Evolutionary conservation across 345 rosid genomes (phyloP).

Genomic region (Capsella bursapastoris): DNA sequence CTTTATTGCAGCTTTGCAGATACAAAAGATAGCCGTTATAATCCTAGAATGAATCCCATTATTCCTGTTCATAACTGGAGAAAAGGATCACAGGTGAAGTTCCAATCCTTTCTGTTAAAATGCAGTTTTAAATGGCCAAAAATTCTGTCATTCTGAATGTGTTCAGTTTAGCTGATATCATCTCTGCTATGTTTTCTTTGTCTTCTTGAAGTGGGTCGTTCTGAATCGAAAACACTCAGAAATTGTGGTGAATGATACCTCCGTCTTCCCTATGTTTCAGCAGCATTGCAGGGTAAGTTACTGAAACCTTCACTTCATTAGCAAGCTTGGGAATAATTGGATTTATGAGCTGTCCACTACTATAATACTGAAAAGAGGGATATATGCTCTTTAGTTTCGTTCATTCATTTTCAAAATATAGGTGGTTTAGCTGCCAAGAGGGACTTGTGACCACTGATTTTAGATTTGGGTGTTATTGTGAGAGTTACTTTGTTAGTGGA

Average conservation of each 20-base stretch:
- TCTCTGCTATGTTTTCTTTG: constrained; percentile 16
- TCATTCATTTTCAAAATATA: background rate
- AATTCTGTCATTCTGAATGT: constrained; percentile 16
- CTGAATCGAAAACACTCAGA: constrained; percentile 88
- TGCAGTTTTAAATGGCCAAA: background rate
- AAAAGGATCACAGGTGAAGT: constrained; percentile 94
- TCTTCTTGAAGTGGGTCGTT: constrained; percentile 80
- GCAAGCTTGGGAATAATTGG: background rate
- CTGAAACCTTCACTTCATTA: constrained; percentile 22
- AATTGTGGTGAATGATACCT: constrained; percentile 74
- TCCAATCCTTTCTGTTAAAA: constrained; percentile 26
- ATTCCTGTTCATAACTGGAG: constrained; percentile 91
- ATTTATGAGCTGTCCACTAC: background rate
- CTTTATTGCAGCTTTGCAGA: constrained; percentile 81
- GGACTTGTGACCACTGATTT: background rate
- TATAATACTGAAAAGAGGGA: background rate
- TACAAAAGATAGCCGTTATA: constrained; percentile 94
- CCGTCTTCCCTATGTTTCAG: constrained; percentile 85
- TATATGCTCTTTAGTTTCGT: background rate
- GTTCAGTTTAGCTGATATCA: constrained; percentile 19
- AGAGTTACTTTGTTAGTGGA: constrained; percentile 20
- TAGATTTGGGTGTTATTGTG: constrained; percentile 1
- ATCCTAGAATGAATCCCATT: constrained; percentile 84
- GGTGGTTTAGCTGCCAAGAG: constrained; percentile 14
- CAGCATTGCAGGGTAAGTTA: constrained; percentile 87